These are phyloP conservation scores for Volvox reticuliferus DNA, from an alignment of 139 green algal species.

Conservation along the genomic window DNA sequence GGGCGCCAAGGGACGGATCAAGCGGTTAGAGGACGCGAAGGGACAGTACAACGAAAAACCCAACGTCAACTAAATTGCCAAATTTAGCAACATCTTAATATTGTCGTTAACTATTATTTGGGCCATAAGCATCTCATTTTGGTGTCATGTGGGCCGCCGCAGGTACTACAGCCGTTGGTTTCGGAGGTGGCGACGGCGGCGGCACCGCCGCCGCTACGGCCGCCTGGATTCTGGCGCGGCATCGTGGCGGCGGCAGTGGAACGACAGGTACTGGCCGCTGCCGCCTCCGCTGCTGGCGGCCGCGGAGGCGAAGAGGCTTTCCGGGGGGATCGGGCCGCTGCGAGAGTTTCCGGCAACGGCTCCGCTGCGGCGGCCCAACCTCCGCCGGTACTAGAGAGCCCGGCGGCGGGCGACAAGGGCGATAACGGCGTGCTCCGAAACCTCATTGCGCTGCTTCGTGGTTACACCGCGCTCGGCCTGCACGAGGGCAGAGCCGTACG, in stretches of 20 bases:
- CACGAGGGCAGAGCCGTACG: not conserved
- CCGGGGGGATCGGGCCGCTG: too few relatives aligned
- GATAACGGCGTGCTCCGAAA: not conserved
- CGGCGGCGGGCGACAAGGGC: not conserved
- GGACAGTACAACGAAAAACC: too few relatives aligned
- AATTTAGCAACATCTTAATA: too few relatives aligned
- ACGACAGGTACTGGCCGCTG: not conserved
- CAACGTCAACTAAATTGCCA: too few relatives aligned
- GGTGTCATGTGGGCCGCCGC: not conserved
- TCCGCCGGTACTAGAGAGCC: not conserved
- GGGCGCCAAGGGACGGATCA: too few relatives aligned
- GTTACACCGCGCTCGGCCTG: not conserved
- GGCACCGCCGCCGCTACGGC: not conserved
- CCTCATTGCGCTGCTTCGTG: not conserved
- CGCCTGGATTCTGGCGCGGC: not conserved
- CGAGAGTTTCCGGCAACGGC: too few relatives aligned
- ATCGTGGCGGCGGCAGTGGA: slow-evolving; percentile 7
- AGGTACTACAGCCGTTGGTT: slow-evolving; percentile 17
- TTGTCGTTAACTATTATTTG: too few relatives aligned
- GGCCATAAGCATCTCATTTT: too few relatives aligned
- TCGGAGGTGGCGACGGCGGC: not conserved
- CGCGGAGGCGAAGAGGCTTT: too few relatives aligned
- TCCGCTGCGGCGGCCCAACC: not conserved
- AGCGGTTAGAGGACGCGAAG: too few relatives aligned
- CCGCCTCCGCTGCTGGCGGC: too few relatives aligned